A percentile compares a stretch with the other conserved stretches of the same genome.
These are phyloP conservation scores for Senna tora DNA, from an alignment of 306 rosid species.

Conservation along the genomic window DNA sequence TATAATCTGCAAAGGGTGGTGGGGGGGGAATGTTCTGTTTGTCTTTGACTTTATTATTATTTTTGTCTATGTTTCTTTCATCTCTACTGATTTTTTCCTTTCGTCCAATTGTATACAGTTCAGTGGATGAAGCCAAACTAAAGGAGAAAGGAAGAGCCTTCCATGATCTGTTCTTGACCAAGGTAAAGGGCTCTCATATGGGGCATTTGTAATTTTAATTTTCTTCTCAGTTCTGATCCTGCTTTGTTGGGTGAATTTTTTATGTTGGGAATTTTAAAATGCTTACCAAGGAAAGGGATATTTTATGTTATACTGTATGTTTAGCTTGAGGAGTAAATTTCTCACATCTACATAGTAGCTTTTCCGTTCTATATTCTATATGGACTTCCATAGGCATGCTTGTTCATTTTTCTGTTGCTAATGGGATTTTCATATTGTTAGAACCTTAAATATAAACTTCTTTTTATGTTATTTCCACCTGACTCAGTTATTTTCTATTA, in stretches of 20 bases:
- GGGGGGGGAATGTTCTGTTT: conserved; percentile 8
- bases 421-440: conserved; percentile 21
- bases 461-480: conserved; percentile 28
- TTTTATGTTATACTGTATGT: conserved; percentile 15
- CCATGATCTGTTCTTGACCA: conserved; percentile 91
- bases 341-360: not conserved
- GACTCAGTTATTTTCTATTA: conserved; percentile 39
- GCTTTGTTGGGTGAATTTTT: conserved; percentile 29
- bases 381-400: conserved; percentile 28
- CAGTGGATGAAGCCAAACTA: conserved; percentile 84
- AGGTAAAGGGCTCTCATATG: conserved; percentile 53
- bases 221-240: conserved; percentile 26
- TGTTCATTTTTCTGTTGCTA: conserved; percentile 5
- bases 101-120: conserved; percentile 58
- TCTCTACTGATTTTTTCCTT: conserved; percentile 28
- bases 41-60: not conserved
- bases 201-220: conserved; percentile 19
- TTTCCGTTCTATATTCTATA: conserved; percentile 22
- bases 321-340: conserved; percentile 29
- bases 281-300: conserved; percentile 20
- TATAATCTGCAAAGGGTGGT: conserved; percentile 21
- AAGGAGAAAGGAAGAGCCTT: conserved; percentile 96
- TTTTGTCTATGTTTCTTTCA: conserved; percentile 12
- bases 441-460: conserved; percentile 33
- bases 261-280: conserved; percentile 20